Base-by-base conservation (phyloP, 257 asterid genomes). In the Solanum pimpinellifolium region DNA sequence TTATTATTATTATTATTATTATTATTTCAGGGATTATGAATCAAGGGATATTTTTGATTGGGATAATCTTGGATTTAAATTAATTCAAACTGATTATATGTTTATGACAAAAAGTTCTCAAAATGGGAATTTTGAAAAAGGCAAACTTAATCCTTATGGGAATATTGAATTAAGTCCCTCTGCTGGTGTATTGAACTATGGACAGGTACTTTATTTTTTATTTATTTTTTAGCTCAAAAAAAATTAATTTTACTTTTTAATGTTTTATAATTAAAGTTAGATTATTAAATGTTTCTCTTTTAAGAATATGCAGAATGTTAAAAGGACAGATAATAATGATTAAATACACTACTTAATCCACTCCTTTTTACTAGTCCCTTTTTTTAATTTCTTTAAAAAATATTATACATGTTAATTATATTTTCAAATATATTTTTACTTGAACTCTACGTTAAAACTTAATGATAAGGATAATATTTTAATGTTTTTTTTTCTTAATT, bases 181-280 rank as follows among this genome's bases (percentile, higher is more conserved):
- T 31, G 96, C 98, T 29, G 98, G 93, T 15, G 98, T 95, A 81
- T 86, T 95, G 39, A 95, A 95, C 60, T 95, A 95, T 85, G 98
- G 98, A 11, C 98, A 95, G 98, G 98, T 95, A 46, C 44, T 14
- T 44, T 46, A 9, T 46, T 25, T 25, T 78, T 44, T 2, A 49
- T 29, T 31, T 7, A 7, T 7, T 13, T 41, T 74, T 42, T 77
- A 42, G 33, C 3, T 42, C 11, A 2, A 23, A 23, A 1, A 11
- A 7, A 15, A 31, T 31, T 7, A 9, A 9, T 11, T 7, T 16
- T 2, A 3, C 13, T 15, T 72, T 35, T 72, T 16, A 52, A 65
- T n/a, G 11, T n/a, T 65, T n/a, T n/a, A 62, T n/a, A 9, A n/a
- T 65, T 60, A 60, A 20, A 59, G 66, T 20, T 21, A 59, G 12